Conservation (phyloP, 306 rosid genomes). For the Quercus dentata region DNA sequence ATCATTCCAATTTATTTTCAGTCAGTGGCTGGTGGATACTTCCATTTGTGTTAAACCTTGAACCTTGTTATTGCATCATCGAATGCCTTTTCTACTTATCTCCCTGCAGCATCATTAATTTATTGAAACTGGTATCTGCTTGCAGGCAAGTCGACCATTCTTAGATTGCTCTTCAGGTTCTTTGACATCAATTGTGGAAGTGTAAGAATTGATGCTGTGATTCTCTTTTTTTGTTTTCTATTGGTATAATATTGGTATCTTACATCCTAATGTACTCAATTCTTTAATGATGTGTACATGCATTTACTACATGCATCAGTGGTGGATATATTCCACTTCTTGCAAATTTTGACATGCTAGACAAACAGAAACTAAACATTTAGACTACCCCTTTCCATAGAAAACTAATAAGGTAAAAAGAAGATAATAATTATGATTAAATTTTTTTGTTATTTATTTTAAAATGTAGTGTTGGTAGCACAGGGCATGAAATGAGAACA, state of each 20-base stretch:
- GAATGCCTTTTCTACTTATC: background rate
- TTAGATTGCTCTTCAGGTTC: slow-evolving; percentile 93
- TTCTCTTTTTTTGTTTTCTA: slow-evolving; percentile 15
- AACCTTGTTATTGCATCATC: background rate
- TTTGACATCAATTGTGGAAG: slow-evolving; percentile 83
- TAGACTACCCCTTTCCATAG: slow-evolving; percentile 1
- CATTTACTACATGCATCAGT: background rate
- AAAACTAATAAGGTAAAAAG: background rate
- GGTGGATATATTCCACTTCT: background rate
- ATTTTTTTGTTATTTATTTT: background rate
- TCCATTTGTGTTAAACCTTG: background rate
- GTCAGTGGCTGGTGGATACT: background rate
- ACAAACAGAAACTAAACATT: slow-evolving; percentile 5
- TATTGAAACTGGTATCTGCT: slow-evolving; percentile 30
- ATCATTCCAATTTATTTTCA: background rate
- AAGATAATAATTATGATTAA: background rate
- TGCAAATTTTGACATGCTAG: slow-evolving; percentile 1
- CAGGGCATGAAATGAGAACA: slow-evolving; percentile 2
- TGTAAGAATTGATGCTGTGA: slow-evolving; percentile 59
- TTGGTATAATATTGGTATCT: slow-evolving; percentile 15
- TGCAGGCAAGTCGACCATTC: slow-evolving; percentile 97
- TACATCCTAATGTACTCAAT: background rate
- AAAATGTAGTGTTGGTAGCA: background rate
- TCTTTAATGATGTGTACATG: background rate
- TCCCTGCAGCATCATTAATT: slow-evolving; percentile 20